Conservation (phyloP, 352 stramenopile genomes). For the Phytophthora pluvialis region DNA sequence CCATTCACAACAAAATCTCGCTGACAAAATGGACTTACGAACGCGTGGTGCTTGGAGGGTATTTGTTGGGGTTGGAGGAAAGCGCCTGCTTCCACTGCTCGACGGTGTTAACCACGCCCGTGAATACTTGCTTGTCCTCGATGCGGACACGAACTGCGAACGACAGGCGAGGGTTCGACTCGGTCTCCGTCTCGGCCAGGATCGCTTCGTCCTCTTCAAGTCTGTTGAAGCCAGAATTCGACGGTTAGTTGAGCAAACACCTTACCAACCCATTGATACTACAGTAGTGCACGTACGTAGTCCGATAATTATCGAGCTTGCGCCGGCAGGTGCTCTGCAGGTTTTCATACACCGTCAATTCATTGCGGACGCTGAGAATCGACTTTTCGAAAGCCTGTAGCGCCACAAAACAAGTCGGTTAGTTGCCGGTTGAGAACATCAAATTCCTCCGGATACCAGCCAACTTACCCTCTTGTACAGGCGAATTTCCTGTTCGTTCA, state of each 20-base stretch:
- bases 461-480: slow-evolving; percentile 51
- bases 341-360: slow-evolving; percentile 62
- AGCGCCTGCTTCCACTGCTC: slow-evolving; percentile 51
- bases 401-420: slow-evolving; percentile 2
- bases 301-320: slow-evolving; percentile 53
- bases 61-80: slow-evolving; percentile 28
- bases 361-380: slow-evolving; percentile 55
- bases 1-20: slow-evolving; percentile 6
- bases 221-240: slow-evolving; percentile 21
- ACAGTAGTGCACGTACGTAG: slow-evolving; percentile 45
- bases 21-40: slow-evolving; percentile 10
- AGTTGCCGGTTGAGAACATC: not conserved
- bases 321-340: slow-evolving; percentile 47
- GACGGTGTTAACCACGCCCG: slow-evolving; percentile 41
- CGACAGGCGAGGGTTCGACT: slow-evolving; percentile 28
- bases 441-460: not conserved
- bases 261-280: not conserved
- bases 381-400: slow-evolving; percentile 48
- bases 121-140: slow-evolving; percentile 60
- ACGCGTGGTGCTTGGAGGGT: slow-evolving; percentile 42
- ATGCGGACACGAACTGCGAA: slow-evolving; percentile 54
- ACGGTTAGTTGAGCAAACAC: not conserved
- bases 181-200: slow-evolving; percentile 28
- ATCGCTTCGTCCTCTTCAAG: slow-evolving; percentile 53
- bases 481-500: slow-evolving; percentile 59